Evolutionary conservation across 345 rosid genomes (phyloP), one percentile per base, ranked within the genome.

Genomic region (Linum tenue): DNA sequence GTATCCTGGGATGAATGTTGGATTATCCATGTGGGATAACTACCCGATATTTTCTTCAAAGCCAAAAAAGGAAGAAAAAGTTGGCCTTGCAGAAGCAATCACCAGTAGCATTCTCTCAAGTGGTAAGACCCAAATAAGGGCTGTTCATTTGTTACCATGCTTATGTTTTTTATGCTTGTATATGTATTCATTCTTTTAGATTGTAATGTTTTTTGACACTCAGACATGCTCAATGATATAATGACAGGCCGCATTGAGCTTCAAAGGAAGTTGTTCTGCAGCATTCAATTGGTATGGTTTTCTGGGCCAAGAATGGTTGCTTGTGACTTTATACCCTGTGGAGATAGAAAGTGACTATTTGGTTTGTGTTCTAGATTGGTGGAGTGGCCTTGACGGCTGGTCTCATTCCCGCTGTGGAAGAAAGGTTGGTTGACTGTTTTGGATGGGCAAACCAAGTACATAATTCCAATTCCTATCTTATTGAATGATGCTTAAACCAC

Each of bases 1-100:
- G 55, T 87, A 66, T 77, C 76, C 85, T 42, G 80, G 88, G 35
- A 67, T 69, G 5, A 79, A 69, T 65, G 77, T 68, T 72, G 95
- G 91, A 64, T 69, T 82, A 70, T 81, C 90, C n/a, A 73, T 94
- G 85, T 90, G 97, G 97, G 97, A 90, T 57, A 86, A 71, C 76
- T 86, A 79, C 71, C 83, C 87, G 31, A 70, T 80, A 67, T 82
- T 84, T 41, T 66, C 84, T 68, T 63, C 72, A 55, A 88, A 85
- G 77, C 88, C 96, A 41, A 90, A 84, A 79, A 94, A 84, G 71
- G 99, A 86, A 83, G 99, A 94, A 80, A 94, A 86, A 73, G 84
- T 90, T 72, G 95, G 99, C 73, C 89, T 94, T 36, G 97, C 99
- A 14, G 95, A 94, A 82, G 99, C 96, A 60, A 84, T 90, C 70